A percentile compares a stretch with the other conserved stretches of the same genome.
Evolutionary conservation across 441 rosid species (phyloP).

Genomic region (Syzygium syzygioides): DNA sequence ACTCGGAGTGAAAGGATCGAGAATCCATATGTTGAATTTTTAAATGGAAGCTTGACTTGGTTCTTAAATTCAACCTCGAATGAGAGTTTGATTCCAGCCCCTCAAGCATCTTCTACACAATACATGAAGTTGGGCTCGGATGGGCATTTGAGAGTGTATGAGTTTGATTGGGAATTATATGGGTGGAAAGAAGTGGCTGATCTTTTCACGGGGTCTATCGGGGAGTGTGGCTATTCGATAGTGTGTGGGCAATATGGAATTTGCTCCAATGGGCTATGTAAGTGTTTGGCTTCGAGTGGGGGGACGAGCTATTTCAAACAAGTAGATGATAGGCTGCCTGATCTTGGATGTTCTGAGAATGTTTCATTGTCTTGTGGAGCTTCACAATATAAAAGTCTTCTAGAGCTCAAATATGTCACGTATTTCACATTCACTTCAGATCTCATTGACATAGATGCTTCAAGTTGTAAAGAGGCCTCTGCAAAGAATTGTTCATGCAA

Average conservation of each 20-base stretch:
- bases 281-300: neutral
- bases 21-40: no score
- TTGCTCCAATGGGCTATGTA: slow-evolving; percentile 4
- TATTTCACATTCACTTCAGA: no score
- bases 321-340: neutral
- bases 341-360: neutral
- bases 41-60: no score
- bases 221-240: slow-evolving; percentile 1
- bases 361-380: neutral
- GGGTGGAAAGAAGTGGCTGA: slow-evolving; percentile 12
- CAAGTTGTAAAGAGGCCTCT: neutral
- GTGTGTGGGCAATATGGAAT: slow-evolving; percentile 12
- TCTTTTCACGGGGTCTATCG: accelerated
- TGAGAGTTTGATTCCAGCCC: neutral
- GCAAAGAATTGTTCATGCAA: neutral
- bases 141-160: slow-evolving; percentile 9
- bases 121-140: slow-evolving; percentile 4
- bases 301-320: slow-evolving; percentile 1
- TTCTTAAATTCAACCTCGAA: accelerated
- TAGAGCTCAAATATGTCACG: neutral
- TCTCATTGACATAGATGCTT: neutral
- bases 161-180: neutral
- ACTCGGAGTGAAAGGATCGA: no score
- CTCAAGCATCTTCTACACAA: neutral
- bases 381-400: neutral